These are phyloP conservation scores for Barnettozyma vustinii DNA, from an alignment of 805 yeast species.

Conservation along the genomic window DNA sequence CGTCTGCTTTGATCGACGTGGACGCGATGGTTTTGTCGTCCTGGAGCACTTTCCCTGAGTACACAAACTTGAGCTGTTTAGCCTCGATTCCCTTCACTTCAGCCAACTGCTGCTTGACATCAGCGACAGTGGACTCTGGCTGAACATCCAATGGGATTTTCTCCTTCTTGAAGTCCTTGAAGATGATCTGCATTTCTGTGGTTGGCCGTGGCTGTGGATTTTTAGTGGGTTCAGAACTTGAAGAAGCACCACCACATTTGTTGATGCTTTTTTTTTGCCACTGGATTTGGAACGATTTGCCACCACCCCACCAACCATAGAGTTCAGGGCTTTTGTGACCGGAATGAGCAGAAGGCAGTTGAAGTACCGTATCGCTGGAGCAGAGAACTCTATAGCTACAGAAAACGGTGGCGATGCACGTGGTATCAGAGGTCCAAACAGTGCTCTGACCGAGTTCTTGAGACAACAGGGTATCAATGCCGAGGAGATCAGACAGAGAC, in stretches of 20 bases:
- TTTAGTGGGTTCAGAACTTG: neutral
- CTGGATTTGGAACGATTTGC: constrained; percentile 1
- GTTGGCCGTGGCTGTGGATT: neutral
- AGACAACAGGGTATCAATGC: constrained; percentile 87
- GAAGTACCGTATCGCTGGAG: constrained; percentile 19
- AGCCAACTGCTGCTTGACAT: constrained; percentile 73
- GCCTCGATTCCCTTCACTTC: constrained; percentile 61
- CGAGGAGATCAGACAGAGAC: constrained; percentile 57
- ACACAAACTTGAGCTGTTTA: constrained; percentile 79
- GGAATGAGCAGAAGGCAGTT: constrained; percentile 25
- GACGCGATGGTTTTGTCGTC: constrained; percentile 72
- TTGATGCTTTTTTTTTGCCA: constrained; percentile 1
- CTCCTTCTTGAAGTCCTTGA: constrained; percentile 92
- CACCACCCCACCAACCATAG: neutral
- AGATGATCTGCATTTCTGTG: constrained; percentile 60
- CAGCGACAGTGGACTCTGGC: constrained; percentile 35
- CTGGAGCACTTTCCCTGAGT: constrained; percentile 76
- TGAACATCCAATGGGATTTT: constrained; percentile 78
- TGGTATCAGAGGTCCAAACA: constrained; percentile 55
- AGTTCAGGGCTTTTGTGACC: neutral
- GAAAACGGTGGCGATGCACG: constrained; percentile 13
- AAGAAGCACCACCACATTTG: neutral
- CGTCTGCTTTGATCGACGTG: constrained; percentile 74
- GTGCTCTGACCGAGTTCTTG: constrained; percentile 85
- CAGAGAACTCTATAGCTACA: constrained; percentile 7